A percentile compares a stretch with the other conserved stretches of the same genome.
Evolutionary conservation across 345 rosid species (phyloP).

Genomic region (Salix dunnii): DNA sequence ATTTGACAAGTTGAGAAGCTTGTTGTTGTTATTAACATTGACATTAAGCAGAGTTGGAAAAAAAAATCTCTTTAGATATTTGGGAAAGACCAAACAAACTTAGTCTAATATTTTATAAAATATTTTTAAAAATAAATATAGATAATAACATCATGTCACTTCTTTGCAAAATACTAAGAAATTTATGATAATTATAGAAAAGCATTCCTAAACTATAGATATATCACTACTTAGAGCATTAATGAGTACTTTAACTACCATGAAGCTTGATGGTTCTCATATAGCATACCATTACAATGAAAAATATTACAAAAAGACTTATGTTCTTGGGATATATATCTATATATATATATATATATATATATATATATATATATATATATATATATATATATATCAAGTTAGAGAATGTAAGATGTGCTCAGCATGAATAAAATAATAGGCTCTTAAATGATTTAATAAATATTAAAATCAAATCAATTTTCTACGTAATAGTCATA

Average conservation of each 20-base stretch:
- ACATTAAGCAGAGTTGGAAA: not conserved
- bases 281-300: slow-evolving; percentile 5
- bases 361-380: too few species aligned
- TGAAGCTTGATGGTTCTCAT: not conserved
- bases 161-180: not conserved
- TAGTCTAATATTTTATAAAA: not conserved
- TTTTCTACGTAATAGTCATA: too few species aligned
- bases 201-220: not conserved
- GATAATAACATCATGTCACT: not conserved
- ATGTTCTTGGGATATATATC: not conserved
- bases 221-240: not conserved
- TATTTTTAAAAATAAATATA: not conserved
- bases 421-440: too few species aligned
- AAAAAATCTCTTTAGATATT: not conserved
- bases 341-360: too few species aligned
- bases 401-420: too few species aligned
- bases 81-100: not conserved
- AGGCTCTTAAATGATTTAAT: too few species aligned
- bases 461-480: too few species aligned
- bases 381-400: too few species aligned
- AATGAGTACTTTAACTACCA: not conserved
- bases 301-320: not conserved
- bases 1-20: not conserved
- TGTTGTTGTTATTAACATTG: rapidly evolving
- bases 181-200: not conserved